phyloP scores from a whole-genome alignment of 2,329 filamentous ascomycete species.

The Fusarium odoratissimum region DNA sequence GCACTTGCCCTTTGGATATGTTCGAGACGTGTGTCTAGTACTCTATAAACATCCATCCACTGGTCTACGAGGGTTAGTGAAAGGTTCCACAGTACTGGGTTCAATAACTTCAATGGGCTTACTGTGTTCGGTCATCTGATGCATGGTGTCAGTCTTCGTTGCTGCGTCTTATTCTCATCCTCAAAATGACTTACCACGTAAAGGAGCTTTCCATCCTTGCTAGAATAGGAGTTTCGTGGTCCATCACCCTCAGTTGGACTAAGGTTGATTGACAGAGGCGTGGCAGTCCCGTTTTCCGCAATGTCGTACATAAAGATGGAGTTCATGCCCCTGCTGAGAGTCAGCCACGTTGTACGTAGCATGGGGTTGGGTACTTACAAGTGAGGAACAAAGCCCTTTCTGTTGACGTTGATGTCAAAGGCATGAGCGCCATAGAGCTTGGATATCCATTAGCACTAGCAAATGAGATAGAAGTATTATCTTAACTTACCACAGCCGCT shows the following conservation, averaged over 20 bases:
- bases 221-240: conserved; percentile 1
- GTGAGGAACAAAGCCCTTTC: conserved; percentile 9
- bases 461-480: fast-evolving
- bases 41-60: conserved; percentile 2
- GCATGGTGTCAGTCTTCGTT: not conserved
- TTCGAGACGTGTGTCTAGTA: not conserved
- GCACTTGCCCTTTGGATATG: conserved; percentile 1
- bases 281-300: not conserved
- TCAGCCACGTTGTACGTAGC: fast-evolving
- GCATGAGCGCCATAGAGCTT: conserved; percentile 7
- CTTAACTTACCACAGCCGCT: not conserved
- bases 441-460: not conserved
- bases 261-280: not conserved
- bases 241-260: conserved; percentile 5
- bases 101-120: not conserved
- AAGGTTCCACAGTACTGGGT: fast-evolving
- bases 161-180: fast-evolving
- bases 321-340: not conserved
- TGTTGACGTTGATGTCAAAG: conserved; percentile 2
- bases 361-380: not conserved
- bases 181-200: not conserved
- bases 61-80: not conserved
- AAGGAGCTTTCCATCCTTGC: conserved; percentile 7
- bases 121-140: conserved; percentile 10
- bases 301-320: conserved; percentile 11